A percentile compares a stretch with the other conserved stretches of the same genome.
Evolutionary conservation across 176 grass and related monocot genomes (phyloP).

Genomic region (sorghum (Sorghum bicolor)): DNA sequence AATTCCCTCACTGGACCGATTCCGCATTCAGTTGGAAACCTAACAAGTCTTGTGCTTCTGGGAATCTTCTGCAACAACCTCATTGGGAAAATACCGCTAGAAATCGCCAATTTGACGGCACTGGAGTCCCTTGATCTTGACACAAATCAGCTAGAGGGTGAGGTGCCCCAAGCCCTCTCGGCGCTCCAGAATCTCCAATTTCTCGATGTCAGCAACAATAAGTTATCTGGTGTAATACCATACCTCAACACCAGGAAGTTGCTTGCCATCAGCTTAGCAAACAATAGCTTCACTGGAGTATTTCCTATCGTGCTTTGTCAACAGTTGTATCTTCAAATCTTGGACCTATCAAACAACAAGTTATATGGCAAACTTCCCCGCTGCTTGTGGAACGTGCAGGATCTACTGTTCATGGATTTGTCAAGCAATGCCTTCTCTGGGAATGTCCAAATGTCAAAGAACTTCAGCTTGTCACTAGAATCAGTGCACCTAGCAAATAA

Average conservation of each 20-base stretch:
- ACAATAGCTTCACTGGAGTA: background rate
- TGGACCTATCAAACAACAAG: slow-evolving; percentile 43
- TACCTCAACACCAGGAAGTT: slow-evolving; percentile 4
- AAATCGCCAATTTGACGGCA: slow-evolving; percentile 24
- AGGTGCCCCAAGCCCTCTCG: slow-evolving; percentile 32
- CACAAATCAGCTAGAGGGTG: slow-evolving; percentile 33
- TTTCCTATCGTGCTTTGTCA: background rate
- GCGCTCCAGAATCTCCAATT: background rate
- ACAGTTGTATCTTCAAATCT: background rate
- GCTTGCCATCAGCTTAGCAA: background rate
- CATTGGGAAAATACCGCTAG: slow-evolving; percentile 37
- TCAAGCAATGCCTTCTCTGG: slow-evolving; percentile 27
- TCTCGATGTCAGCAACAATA: background rate
- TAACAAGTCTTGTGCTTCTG: slow-evolving; percentile 3
- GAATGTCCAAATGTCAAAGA: background rate
- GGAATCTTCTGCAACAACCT: slow-evolving; percentile 40
- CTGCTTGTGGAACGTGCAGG: slow-evolving; percentile 24
- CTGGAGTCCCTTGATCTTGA: slow-evolving; percentile 24
- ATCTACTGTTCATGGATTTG: slow-evolving; percentile 18
- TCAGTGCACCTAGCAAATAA: slow-evolving; percentile 31
- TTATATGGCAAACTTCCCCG: slow-evolving; percentile 28
- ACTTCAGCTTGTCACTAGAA: background rate
- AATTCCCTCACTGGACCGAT: slow-evolving; percentile 41
- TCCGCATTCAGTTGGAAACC: slow-evolving; percentile 29
- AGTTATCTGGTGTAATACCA: background rate